Evolutionary conservation across 2,329 filamentous ascomycete genomes (phyloP).

Genomic region (Macroventuria anomochaeta): DNA sequence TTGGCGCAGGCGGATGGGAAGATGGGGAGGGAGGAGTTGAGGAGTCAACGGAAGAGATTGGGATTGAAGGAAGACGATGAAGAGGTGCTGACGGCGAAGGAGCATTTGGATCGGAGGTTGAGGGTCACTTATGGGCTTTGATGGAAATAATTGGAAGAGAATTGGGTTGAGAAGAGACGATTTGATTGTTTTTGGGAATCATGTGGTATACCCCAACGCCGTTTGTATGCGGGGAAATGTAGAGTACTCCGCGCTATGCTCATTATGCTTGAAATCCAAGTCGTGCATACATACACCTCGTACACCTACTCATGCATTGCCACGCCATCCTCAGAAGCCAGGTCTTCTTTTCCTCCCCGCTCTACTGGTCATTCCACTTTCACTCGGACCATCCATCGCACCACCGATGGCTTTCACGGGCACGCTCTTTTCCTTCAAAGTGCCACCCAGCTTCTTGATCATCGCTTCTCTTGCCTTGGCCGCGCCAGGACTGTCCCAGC

Average conservation of each 20-base stretch:
- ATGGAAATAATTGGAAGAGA: neutral
- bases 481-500: conserved; percentile 48
- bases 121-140: conserved; percentile 63
- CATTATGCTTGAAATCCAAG: neutral
- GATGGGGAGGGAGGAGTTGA: conserved; percentile 39
- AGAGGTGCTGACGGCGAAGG: conserved; percentile 61
- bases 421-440: conserved; percentile 36
- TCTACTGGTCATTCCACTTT: conserved; percentile 27
- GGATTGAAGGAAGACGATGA: conserved; percentile 49
- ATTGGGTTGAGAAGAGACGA: neutral
- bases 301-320: neutral
- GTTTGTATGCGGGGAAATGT: neutral
- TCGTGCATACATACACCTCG: neutral
- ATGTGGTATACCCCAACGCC: neutral
- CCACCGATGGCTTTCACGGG: conserved; percentile 41
- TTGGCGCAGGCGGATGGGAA: conserved; percentile 52
- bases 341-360: conserved; percentile 35
- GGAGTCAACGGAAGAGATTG: conserved; percentile 51
- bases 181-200: neutral
- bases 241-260: neutral
- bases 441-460: conserved; percentile 47
- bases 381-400: conserved; percentile 44
- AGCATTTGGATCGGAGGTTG: conserved; percentile 64
- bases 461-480: conserved; percentile 45
- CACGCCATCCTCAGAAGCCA: conserved; percentile 3